Base-by-base conservation (phyloP, 495 filamentous ascomycete species). In the Penicillium herquei region DNA sequence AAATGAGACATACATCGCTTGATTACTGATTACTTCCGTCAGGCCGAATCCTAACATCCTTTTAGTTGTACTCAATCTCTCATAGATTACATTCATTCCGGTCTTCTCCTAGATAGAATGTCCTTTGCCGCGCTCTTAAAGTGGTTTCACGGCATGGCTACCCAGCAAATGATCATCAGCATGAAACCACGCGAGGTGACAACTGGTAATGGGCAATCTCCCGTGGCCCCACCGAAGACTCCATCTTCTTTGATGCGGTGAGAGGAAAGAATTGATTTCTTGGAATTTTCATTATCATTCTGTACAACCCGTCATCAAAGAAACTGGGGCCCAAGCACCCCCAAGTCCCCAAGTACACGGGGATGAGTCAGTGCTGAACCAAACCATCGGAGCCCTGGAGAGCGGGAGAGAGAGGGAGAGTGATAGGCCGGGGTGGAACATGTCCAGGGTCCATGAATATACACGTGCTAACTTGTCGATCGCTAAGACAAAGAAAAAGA, bases 401-500 rank as follows among this genome's bases (percentile, higher is more conserved):
- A n/a, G 21, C 21, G 21, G 21, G 21, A 39, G 39, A 41, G 39
- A 16, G 52, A 41, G 39, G 21, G 32, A 49, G 14, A 16, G n/a
- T 17, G 14, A 17, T 41, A 41, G 14, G 6, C 7, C 13, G 39
- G 6, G n/a, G 12, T 41, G 39, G 49, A 8, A 26, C 14, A 43
- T 43, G 41, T 18, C 1, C 14, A 46, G 43, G 43, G 43, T 46
- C 43, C 43, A 46, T 44, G 12, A 32, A 2, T 2, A 14, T 32
- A 46, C 68, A 68, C 64, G 68, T 71, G 66, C 57, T 42, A 47
- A 56, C 56, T 65, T 54, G 68, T 66, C 64, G 70, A 71, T 73
- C 66, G 57, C 21, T 53, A 17, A 33, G 33, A 57, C 12, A 46
- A 46, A 46, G 43, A 46, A 46, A n/a, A 11, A 32, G 46, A 44